Evolutionary conservation across 345 rosid species (phyloP), one percentile per base, ranked within the genome.

Genomic region (Eucalyptus erythrocorys): DNA sequence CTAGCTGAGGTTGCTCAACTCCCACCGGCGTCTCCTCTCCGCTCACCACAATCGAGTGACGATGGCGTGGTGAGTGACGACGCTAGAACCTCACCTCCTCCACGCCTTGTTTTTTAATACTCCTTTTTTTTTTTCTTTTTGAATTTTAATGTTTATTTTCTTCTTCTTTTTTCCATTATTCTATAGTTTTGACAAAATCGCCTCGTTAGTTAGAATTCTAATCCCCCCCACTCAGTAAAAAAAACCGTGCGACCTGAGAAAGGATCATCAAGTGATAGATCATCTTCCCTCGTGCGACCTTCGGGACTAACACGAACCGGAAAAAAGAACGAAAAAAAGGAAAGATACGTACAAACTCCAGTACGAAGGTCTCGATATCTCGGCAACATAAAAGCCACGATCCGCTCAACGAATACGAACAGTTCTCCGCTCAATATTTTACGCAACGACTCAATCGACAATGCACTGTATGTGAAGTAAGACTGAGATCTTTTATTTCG

Each of bases 31-130:
- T 24, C 61, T 55, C 34, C 40, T 24, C 61, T 55, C 34, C 40
- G 21, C 79, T 66, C 40, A 66, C 40, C 19, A 4, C 21, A 7
- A 3, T 66, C 61, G 61, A 55, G 61, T 4, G 30, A 55, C 13
- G 30, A 13, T 55, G 61, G 30, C 2, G 61, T 53, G 57, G 57
- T 30, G 71, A 30, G 71, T 0, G 37, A n/a, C 15, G 37, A 13
- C 8, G 1, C 0, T 30, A 19, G 10, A 3, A n/a, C 37, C 21
- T n/a, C 40, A 8, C 21, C 79, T 7, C 21, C 40, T n/a, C 40
- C 40, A n/a, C 17, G 5, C 9, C 21, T 7, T 64, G 7, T n/a
- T 26, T 55, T 11, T 8, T 11, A n/a, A 7, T 66, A 19, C 55
- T 14, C 7, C 6, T 8, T n/a, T n/a, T 64, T 13, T 64, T 6